Evolutionary conservation across 257 asterid genomes (phyloP).

Genomic region (Forsythia suspensa): DNA sequence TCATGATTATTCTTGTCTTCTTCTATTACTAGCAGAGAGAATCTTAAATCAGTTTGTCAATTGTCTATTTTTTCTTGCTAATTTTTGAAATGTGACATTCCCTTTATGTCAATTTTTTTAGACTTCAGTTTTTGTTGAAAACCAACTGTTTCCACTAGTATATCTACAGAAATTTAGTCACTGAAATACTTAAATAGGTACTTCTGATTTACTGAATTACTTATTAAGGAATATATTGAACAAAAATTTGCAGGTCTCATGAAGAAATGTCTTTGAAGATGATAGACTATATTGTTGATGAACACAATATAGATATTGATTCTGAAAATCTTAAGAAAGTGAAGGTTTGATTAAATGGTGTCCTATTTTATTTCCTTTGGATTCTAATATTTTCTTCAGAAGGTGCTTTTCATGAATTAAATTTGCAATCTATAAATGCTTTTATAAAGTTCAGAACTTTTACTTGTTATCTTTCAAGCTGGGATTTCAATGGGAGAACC

Average conservation of each 20-base stretch:
- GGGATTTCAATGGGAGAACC: constrained; percentile 9
- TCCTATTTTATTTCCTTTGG: constrained; percentile 7
- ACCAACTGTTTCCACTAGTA: constrained; percentile 5
- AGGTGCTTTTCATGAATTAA: constrained; percentile 9
- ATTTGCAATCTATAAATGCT: neutral
- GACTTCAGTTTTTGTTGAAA: constrained; percentile 5
- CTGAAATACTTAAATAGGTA: neutral
- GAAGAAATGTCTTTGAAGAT: constrained; percentile 90
- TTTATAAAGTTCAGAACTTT: constrained; percentile 8
- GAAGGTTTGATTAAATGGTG: constrained; percentile 53
- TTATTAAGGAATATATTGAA: constrained; percentile 17
- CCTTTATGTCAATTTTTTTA: neutral
- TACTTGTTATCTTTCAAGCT: constrained; percentile 7
- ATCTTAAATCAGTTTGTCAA: neutral
- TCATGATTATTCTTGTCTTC: neutral
- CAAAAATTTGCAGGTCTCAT: constrained; percentile 67
- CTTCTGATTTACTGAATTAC: constrained; percentile 19
- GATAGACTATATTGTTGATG: constrained; percentile 80
- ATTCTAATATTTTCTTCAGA: constrained; percentile 5
- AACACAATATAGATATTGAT: constrained; percentile 72
- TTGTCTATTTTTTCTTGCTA: neutral
- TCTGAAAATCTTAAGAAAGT: constrained; percentile 58
- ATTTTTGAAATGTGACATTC: neutral
- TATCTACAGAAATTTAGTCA: constrained; percentile 4
- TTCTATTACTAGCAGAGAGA: neutral